Evolutionary conservation across 1,284 basidiomycete species (phyloP), one percentile per base, ranked within the genome.

Genomic region (Melampsora larici-populina): DNA sequence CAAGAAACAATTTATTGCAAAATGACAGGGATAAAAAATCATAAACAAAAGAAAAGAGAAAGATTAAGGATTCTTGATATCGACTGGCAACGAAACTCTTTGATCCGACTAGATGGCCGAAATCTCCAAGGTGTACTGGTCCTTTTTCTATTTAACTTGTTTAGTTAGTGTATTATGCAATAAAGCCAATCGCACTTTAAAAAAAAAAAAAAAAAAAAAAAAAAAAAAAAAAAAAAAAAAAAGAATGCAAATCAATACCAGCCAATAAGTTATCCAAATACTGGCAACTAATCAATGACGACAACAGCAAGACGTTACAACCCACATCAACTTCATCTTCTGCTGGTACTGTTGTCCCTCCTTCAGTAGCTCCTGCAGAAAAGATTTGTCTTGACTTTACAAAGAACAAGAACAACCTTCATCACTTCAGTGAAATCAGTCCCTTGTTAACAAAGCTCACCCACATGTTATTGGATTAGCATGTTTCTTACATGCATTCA

Each of bases 401-500:
- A n/a, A n/a, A n/a, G n/a, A n/a, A n/a, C 48, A 49, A 49, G 48
- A 11, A 11, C 21, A 11, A 11, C 48, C 48, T 21, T 21, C 11
- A 21, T 21, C 48, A 49, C 48, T 49, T 49, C 48, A 11, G 48
- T 49, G 48, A 49, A 11, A 11, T 40, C 13, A 21, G 49, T 49
- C 36, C n/a, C 33, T 36, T 68, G 43, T 8, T 51, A 1, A 74
- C 55, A 49, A 43, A 48, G 21, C 60, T 55, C 49, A 75, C 49
- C 64, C 73, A 9, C 64, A 75, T 13, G 46, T 75, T 43, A 8
- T 68, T 15, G 3, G 18, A 4, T 18, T 68, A 11, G 46, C 65
- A 8, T 75, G 73, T n/a, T 21, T 40, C 2, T 60, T 75, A 36
- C 65, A 75, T 24, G 33, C 46, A 9, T 68, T 75, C 36, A 68